A percentile compares a stretch with the other conserved stretches of the same genome.
These are phyloP conservation scores for Epichloe sylvatica DNA, from an alignment of 2,329 filamentous ascomycete species.

Conservation along the genomic window DNA sequence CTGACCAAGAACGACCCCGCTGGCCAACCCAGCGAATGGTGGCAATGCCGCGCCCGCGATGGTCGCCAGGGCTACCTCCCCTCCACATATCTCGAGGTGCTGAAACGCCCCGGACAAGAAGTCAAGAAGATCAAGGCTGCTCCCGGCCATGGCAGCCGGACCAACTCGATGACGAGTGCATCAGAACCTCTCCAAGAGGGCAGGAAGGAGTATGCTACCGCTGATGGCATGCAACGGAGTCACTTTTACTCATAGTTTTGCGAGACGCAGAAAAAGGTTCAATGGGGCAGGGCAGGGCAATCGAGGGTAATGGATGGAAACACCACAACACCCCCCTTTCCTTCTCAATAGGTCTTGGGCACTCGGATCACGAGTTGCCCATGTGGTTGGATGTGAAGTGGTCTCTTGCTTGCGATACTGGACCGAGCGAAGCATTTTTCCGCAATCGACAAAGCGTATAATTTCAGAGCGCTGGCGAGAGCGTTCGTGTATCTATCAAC, in stretches of 20 bases:
- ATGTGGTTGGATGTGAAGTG: neutral
- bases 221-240: constrained; percentile 43
- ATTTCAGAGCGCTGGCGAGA: neutral
- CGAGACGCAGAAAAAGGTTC: neutral
- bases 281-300: neutral
- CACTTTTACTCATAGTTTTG: constrained; percentile 39
- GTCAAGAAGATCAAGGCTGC: constrained; percentile 39
- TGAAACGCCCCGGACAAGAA: constrained; percentile 37
- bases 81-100: constrained; percentile 73
- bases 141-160: constrained; percentile 31
- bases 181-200: constrained; percentile 24
- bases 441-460: neutral
- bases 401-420: neutral
- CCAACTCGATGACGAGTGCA: constrained; percentile 37
- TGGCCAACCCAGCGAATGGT: constrained; percentile 91
- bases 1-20: constrained; percentile 84
- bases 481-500: neutral
- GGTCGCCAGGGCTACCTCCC: constrained; percentile 86
- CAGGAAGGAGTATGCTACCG: constrained; percentile 38
- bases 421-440: neutral
- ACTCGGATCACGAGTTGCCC: neutral
- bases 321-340: too few relatives aligned
- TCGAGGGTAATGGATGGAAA: neutral
- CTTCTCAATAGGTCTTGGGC: neutral
- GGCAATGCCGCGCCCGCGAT: constrained; percentile 83